phyloP scores from a whole-genome alignment of 306 rosid genomes.

The Albizia julibrissin region DNA sequence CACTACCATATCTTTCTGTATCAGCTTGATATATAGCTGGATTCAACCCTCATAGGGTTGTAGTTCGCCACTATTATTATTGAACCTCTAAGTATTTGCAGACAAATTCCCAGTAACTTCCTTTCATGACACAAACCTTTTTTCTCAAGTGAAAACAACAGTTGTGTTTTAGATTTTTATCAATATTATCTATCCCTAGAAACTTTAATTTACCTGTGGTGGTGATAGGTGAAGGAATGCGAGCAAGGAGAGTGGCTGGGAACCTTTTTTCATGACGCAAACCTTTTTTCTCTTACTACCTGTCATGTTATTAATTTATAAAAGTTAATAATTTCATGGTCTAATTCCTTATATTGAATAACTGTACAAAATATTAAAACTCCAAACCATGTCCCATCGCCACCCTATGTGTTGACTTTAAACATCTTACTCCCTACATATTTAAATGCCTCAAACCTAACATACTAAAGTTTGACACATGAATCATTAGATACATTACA shows the following conservation, averaged over 20 bases:
- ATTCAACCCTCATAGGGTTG: conserved; percentile 16
- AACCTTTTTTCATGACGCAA: too few relatives aligned
- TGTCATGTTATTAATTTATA: too few relatives aligned
- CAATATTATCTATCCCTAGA: not conserved
- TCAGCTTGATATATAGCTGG: conserved; percentile 16
- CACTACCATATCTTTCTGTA: not conserved
- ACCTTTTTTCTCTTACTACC: too few relatives aligned
- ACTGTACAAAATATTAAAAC: too few relatives aligned
- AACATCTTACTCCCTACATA: too few relatives aligned
- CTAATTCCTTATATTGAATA: too few relatives aligned
- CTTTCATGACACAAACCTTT: not conserved
- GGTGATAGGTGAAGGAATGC: conserved; percentile 65
- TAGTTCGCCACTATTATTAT: not conserved
- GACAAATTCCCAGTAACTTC: not conserved
- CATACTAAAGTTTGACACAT: too few relatives aligned
- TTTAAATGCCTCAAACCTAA: too few relatives aligned
- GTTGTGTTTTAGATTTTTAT: not conserved
- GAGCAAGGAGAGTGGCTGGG: conserved; percentile 44
- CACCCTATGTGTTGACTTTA: too few relatives aligned
- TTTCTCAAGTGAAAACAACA: not conserved
- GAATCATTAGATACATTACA: too few relatives aligned
- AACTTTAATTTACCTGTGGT: conserved; percentile 65
- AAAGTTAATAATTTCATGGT: too few relatives aligned
- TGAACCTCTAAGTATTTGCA: conserved; percentile 14
- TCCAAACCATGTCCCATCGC: too few relatives aligned